Base-by-base conservation (phyloP, 2,329 filamentous ascomycete species). In the Fusarium pilosicola region DNA sequence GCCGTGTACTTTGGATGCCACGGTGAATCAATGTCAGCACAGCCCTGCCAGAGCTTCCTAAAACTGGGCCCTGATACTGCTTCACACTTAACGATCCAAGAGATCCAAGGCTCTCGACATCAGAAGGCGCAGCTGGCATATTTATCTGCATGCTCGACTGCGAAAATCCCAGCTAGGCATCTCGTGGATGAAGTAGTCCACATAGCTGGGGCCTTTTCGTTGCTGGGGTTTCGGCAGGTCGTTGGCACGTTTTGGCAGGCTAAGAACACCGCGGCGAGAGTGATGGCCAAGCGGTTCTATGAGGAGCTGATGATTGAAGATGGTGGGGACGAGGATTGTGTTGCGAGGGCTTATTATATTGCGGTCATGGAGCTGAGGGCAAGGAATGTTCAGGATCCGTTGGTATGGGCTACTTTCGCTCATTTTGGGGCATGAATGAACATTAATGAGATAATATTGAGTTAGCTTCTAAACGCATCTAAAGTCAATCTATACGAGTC, bases 1-100 rank as follows among this genome's bases (percentile, higher is more conserved):
- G 46, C 22, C 0, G 30, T 51, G 30, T n/a, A 7, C 30, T 32
- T 34, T 0, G 46, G 30, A 3, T 51, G 46, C 11, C 46, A 51
- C 11, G 30, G 46, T 6, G 0, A 34, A 24, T 51, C 30, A 13
- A 4, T 24, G 0, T 51, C 46, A 9, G 3, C 15, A 0, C 7
- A 32, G 0, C 30, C 46, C 2, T 51, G 46, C 22, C 6, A 2
- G 0, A 34, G 46, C 15, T 51, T 3, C 3, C 7, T 51, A 0
- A 1, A 51, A 2, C 46, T 51, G 0, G 46, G 46, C 28, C 4
- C 22, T 11, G 15, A 32, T 18, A 15, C 0, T 1, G 4, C 7
- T 1, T 51, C 46, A 2, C 15, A 24, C 11, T 18, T 51, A 15
- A 51, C 30, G 0, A 32, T 24, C 0, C 4, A 24, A 5, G 46